Percentiles rank a stretch among this genome's conserved stretches.
Evolutionary conservation across 139 green algal species (phyloP).

Genomic region (Zygnema cylindricum): DNA sequence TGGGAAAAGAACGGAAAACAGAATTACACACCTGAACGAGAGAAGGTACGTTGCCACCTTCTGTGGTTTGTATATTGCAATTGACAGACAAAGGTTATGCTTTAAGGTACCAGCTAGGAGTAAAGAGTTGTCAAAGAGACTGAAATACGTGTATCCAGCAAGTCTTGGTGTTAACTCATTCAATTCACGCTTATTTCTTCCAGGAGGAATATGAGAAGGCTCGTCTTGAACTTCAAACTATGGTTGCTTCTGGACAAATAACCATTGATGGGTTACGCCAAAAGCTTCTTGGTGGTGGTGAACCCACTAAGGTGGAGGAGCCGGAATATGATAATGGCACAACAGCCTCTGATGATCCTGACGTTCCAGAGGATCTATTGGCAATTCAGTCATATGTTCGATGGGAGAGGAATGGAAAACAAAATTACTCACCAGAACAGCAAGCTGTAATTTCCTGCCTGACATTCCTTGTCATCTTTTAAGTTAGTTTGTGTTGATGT

Average conservation of each 20-base stretch:
- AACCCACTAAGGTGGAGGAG: not conserved
- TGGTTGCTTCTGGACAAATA: constrained; percentile 15
- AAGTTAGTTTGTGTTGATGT: too few relatives aligned
- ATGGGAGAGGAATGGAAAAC: constrained; percentile 82
- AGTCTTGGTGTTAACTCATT: not conserved
- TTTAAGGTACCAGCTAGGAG: too few relatives aligned
- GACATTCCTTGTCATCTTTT: too few relatives aligned
- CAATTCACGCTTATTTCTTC: not conserved
- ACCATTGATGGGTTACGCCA: constrained; percentile 27
- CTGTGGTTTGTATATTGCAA: too few relatives aligned
- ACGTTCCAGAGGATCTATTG: constrained; percentile 86
- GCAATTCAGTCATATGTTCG: constrained; percentile 94
- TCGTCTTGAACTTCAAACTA: constrained; percentile 35
- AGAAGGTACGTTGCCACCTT: constrained; percentile 36
- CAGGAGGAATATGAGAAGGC: constrained; percentile 52
- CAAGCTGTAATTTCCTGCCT: constrained; percentile 41
- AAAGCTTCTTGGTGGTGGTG: constrained; percentile 48
- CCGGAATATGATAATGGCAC: not conserved
- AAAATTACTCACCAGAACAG: constrained; percentile 48
- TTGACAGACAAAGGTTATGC: too few relatives aligned
- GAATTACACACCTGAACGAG: constrained; percentile 53
- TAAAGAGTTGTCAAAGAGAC: too few relatives aligned
- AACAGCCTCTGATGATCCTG: constrained; percentile 11
- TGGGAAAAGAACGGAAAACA: constrained; percentile 57
- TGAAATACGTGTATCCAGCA: too few relatives aligned